phyloP scores from a whole-genome alignment of 2,329 filamentous ascomycete genomes.

The Westerdykella aurantiaca region DNA sequence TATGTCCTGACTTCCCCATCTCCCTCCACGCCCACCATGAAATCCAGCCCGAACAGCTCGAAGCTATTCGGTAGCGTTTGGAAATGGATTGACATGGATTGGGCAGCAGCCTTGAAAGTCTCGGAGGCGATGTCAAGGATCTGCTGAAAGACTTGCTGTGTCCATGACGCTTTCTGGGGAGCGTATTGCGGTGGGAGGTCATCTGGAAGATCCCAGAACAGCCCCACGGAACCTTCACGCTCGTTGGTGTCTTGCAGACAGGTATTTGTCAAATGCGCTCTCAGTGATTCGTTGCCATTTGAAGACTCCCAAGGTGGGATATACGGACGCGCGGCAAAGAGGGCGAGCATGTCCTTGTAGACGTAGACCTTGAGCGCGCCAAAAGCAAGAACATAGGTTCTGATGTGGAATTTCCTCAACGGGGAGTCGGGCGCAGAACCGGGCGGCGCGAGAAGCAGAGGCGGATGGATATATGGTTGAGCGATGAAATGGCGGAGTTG shows the following conservation, averaged over 20 bases:
- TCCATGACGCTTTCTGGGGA: constrained; percentile 37
- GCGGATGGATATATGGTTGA: constrained; percentile 89
- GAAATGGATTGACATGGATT: constrained; percentile 83
- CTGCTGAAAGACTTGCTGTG: constrained; percentile 62
- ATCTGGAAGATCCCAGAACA: constrained; percentile 65
- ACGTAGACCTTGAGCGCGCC: constrained; percentile 78
- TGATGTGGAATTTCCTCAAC: constrained; percentile 85
- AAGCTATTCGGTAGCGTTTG: constrained; percentile 84
- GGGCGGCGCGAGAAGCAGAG: constrained; percentile 59
- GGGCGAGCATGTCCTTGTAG: constrained; percentile 83
- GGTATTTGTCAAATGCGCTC: constrained; percentile 86
- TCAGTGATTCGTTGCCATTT: constrained; percentile 46
- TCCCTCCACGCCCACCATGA: constrained; percentile 55
- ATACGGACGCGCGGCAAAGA: constrained; percentile 79
- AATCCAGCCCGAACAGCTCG: constrained; percentile 89
- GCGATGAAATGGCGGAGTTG: constrained; percentile 94
- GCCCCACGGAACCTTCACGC: constrained; percentile 60
- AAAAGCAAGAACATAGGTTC: constrained; percentile 79
- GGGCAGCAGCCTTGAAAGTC: constrained; percentile 78
- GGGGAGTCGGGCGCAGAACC: constrained; percentile 4
- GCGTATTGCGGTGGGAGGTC: constrained; percentile 3
- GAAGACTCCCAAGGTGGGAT: constrained; percentile 50
- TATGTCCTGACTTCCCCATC: constrained; percentile 52
- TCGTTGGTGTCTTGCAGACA: constrained; percentile 66
- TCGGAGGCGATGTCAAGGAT: constrained; percentile 70